Conservation (phyloP, 148 eudicot genomes). For the Cornus kousa region DNA sequence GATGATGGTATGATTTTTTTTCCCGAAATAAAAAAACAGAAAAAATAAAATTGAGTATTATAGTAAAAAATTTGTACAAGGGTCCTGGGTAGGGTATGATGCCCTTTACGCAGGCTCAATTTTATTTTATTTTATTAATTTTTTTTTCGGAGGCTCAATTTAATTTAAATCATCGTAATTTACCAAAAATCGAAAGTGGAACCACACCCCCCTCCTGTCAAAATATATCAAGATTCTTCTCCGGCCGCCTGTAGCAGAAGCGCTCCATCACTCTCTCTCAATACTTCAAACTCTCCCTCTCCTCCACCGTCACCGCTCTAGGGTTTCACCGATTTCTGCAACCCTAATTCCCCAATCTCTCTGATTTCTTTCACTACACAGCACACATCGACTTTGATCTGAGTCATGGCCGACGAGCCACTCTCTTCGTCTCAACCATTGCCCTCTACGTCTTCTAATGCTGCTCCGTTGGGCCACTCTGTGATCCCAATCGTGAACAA, state of each 20-base stretch:
- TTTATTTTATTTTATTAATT: no score
- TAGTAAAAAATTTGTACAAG: no score
- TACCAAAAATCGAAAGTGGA: not conserved
- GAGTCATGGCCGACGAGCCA: slow-evolving; percentile 34
- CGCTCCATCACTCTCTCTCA: no score
- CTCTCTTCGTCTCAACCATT: slow-evolving; percentile 3
- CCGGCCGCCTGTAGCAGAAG: not conserved
- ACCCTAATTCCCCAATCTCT: not conserved
- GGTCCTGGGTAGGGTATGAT: no score
- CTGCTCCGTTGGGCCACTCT: slow-evolving; percentile 56
- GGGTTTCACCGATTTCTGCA: slow-evolving; percentile 14
- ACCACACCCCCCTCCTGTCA: not conserved
- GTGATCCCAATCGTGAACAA: slow-evolving; percentile 89
- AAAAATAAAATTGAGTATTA: no score
- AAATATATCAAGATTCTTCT: not conserved
- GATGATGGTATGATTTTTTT: no score
- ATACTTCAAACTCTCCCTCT: not conserved
- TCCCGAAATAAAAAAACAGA: no score
- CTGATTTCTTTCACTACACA: not conserved
- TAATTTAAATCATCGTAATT: not conserved
- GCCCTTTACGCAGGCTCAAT: no score
- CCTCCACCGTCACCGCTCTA: not conserved
- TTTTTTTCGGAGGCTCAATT: no score
- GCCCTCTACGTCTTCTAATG: slow-evolving; percentile 20
- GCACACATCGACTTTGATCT: not conserved